These are phyloP conservation scores for Penicillium griseofulvum DNA, from an alignment of 2,329 filamentous ascomycete genomes.

Conservation along the genomic window DNA sequence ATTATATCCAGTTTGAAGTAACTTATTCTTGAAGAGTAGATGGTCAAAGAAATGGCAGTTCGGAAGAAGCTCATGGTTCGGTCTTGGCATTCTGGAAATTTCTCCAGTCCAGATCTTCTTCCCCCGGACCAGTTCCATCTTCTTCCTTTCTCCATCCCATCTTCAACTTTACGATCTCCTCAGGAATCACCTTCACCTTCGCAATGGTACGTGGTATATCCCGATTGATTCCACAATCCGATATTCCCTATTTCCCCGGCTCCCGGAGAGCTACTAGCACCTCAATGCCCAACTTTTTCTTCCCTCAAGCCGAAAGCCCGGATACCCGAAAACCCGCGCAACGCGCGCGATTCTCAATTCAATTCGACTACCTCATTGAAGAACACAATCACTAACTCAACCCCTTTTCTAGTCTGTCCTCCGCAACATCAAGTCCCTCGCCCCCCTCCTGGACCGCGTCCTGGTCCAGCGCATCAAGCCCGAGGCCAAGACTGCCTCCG, in stretches of 20 bases:
- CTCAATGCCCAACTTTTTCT: constrained; percentile 5
- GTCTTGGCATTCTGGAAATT: constrained; percentile 49
- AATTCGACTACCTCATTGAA: neutral
- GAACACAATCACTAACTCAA: neutral
- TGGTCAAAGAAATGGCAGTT: neutral
- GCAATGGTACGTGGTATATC: constrained; percentile 25
- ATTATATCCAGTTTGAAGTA: too few relatives aligned
- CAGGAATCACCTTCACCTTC: constrained; percentile 15
- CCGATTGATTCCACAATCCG: neutral
- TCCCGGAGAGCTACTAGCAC: neutral
- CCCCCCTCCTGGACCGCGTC: constrained; percentile 94
- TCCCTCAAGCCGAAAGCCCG: constrained; percentile 6
- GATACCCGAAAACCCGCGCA: constrained; percentile 8
- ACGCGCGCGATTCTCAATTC: neutral
- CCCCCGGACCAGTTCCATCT: constrained; percentile 28
- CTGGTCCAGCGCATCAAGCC: constrained; percentile 97
- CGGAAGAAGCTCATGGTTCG: constrained; percentile 30
- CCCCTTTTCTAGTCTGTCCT: constrained; percentile 55
- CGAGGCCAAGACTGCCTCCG: constrained; percentile 91
- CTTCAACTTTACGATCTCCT: constrained; percentile 24
- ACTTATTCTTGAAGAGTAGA: neutral
- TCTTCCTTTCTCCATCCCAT: constrained; percentile 33
- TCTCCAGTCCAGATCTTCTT: constrained; percentile 39
- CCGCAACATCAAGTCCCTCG: constrained; percentile 92
- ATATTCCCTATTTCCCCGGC: neutral